Evolutionary conservation across 257 asterid genomes (phyloP), one percentile per base, ranked within the genome.

Genomic region (Ilex asprella): DNA sequence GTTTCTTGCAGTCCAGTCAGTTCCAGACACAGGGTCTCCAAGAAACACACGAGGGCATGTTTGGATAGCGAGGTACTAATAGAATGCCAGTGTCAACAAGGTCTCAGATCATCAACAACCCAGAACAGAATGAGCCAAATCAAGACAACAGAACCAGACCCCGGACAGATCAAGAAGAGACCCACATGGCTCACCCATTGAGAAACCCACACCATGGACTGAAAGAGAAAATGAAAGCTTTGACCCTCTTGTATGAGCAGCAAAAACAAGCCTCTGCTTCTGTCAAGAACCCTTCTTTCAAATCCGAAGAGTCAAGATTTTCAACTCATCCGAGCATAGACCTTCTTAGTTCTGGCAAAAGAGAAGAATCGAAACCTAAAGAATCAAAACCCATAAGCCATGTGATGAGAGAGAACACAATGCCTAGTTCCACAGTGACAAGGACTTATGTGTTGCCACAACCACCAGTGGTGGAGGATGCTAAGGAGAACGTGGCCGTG

Each of bases 151-250:
- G 27, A 21, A 21, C 27, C 27, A 21, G 27, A 21, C 61, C 30
- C 53, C 67, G 47, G 67, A 43, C 46, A 31, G 64, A 66, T 69
- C 70, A 72, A 65, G 80, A 80, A 73, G 67, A 67, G 47, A 53
- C 56, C 35, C 73, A 58, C 4, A 68, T 67, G 75, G 62, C 60
- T 64, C 47, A 30, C 50, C 65, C 61, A 30, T 30, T 60, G 68
- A 73, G 82, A 54, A 80, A 80, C 67, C 90, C 85, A 15, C 86
- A 83, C 60, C 82, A 80, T 65, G 86, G 86, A 7, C 77, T 84
- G 30, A 84, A 78, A 63, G 91, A 81, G 70, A 81, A 83, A 80
- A 76, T 84, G 91, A 81, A 72, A 67, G 82, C 78, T 2, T 39
- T 84, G 41, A 84, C 85, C 58, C 77, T 76, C 56, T 65, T 81